Base-by-base conservation (phyloP, 73 alveolate species). In the Paramecium bursaria region DNA sequence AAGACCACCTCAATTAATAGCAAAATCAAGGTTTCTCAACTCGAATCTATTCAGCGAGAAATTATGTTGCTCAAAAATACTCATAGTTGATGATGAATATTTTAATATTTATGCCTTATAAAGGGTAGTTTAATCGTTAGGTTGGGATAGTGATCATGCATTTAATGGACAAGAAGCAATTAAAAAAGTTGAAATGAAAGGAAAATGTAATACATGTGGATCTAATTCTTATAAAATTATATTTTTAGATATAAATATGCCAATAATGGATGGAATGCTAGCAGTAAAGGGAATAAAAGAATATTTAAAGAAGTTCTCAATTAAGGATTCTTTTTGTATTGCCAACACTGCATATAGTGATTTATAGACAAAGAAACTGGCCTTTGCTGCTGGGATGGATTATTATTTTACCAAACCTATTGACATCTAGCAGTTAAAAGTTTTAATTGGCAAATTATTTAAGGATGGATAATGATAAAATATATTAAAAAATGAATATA, bases 21-120 rank as follows among this genome's bases (percentile, higher is more conserved):
- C n/a, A n/a, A n/a, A n/a, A n/a, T n/a, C n/a, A n/a, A n/a, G n/a
- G n/a, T n/a, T n/a, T n/a, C n/a, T n/a, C n/a, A n/a, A n/a, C n/a
- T n/a, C n/a, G n/a, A n/a, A n/a, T n/a, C n/a, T n/a, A n/a, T n/a
- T n/a, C n/a, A n/a, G n/a, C n/a, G n/a, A n/a, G n/a, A n/a, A n/a
- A 25, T 33, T 25, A 57, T 57, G 76, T 57, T 57, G 52, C 19
- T 29, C 52, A 0, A 57, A 44, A 57, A 44, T 44, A 3, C 31
- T 57, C 4, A 57, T 57, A 11, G 76, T 57, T 57, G 76, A 57
- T 57, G 76, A 57, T 57, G 76, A 57, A 57, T 57, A 57, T 57
- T 57, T 25, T 23, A 57, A 57, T 29, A 57, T 57, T 2, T 17
- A 50, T 25, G 26, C 51, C 21, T 11, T 57, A 27, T 29, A 57